Evolutionary conservation across 345 rosid genomes (phyloP).

Genomic region (Barbarea vulgaris): DNA sequence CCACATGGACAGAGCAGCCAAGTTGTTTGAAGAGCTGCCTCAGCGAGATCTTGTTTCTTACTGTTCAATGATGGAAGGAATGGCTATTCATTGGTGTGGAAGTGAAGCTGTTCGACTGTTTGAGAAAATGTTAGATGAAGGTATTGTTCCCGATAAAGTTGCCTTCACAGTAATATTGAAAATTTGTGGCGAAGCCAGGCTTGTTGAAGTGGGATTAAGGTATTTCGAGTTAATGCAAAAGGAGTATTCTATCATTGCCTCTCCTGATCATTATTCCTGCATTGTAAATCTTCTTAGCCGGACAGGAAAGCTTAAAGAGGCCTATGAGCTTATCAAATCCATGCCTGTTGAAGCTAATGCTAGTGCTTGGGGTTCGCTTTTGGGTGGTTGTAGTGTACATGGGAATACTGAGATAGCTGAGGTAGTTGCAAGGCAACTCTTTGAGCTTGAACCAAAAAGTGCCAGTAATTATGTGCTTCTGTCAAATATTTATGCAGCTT

Average conservation of each 20-base stretch:
- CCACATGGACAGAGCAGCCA: slow-evolving; percentile 58
- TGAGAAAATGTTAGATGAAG: slow-evolving; percentile 62
- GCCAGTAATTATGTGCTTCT: slow-evolving; percentile 67
- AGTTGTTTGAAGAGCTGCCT: slow-evolving; percentile 60
- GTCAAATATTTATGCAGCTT: slow-evolving; percentile 71
- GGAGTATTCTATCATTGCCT: slow-evolving; percentile 49
- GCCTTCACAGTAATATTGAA: slow-evolving; percentile 72
- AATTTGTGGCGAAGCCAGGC: slow-evolving; percentile 62
- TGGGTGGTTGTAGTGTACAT: slow-evolving; percentile 62
- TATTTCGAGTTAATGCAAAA: slow-evolving; percentile 57
- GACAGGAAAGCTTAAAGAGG: slow-evolving; percentile 56
- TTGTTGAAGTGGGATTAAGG: slow-evolving; percentile 59
- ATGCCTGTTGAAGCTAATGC: slow-evolving; percentile 63
- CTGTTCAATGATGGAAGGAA: slow-evolving; percentile 72
- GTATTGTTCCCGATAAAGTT: slow-evolving; percentile 60
- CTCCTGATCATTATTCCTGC: slow-evolving; percentile 67
- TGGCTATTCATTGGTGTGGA: slow-evolving; percentile 59
- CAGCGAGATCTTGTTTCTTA: slow-evolving; percentile 51
- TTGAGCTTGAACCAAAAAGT: slow-evolving; percentile 65
- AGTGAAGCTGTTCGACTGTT: slow-evolving; percentile 55
- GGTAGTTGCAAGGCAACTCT: slow-evolving; percentile 51
- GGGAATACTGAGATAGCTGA: slow-evolving; percentile 59
- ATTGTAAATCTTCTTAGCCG: slow-evolving; percentile 71
- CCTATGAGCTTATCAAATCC: slow-evolving; percentile 54
- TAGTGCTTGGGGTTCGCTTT: slow-evolving; percentile 74